Percentiles rank a stretch among this genome's conserved stretches.
phyloP scores from a whole-genome alignment of 305 asterid species.

The Ilex paraguariensis region DNA sequence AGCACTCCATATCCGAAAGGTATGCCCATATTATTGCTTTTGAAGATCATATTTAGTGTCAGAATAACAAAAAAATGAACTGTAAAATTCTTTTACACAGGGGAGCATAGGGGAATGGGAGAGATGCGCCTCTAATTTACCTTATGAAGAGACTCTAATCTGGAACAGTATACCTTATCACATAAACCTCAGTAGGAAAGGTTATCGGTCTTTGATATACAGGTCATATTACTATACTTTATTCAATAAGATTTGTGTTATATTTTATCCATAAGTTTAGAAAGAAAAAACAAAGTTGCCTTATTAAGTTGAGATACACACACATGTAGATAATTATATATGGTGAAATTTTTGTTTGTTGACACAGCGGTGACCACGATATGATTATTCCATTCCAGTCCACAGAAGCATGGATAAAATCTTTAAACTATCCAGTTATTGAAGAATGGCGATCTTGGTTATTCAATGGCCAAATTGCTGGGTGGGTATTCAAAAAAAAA shows the following conservation, averaged over 20 bases:
- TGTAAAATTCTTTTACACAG: not conserved
- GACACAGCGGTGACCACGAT: slow-evolving; percentile 10
- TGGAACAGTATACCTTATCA: slow-evolving; percentile 2
- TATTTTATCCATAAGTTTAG: too few relatives aligned
- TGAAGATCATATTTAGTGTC: not conserved
- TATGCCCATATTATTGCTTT: not conserved
- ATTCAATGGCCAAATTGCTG: slow-evolving; percentile 15
- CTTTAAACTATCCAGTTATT: slow-evolving; percentile 13
- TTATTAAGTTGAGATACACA: too few relatives aligned
- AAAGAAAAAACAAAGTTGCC: too few relatives aligned
- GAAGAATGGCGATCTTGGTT: slow-evolving; percentile 19
- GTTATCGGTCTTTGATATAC: slow-evolving; percentile 15
- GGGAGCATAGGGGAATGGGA: slow-evolving; percentile 10
- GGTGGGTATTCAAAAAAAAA: slow-evolving; percentile 1
- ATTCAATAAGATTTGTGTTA: too few relatives aligned
- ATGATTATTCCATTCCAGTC: slow-evolving; percentile 1
- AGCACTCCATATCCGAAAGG: slow-evolving; percentile 14
- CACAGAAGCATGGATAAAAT: slow-evolving; percentile 18
- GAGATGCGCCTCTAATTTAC: slow-evolving; percentile 6
- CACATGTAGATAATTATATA: too few relatives aligned
- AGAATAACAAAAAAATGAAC: too few relatives aligned
- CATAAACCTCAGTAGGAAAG: slow-evolving; percentile 12
- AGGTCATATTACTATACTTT: slow-evolving; percentile 1
- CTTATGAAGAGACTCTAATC: not conserved
- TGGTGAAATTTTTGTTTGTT: not conserved